A percentile compares a stretch with the other conserved stretches of the same genome.
Evolutionary conservation across 139 green algal genomes (phyloP).

Genomic region (Coelastrella sp.): DNA sequence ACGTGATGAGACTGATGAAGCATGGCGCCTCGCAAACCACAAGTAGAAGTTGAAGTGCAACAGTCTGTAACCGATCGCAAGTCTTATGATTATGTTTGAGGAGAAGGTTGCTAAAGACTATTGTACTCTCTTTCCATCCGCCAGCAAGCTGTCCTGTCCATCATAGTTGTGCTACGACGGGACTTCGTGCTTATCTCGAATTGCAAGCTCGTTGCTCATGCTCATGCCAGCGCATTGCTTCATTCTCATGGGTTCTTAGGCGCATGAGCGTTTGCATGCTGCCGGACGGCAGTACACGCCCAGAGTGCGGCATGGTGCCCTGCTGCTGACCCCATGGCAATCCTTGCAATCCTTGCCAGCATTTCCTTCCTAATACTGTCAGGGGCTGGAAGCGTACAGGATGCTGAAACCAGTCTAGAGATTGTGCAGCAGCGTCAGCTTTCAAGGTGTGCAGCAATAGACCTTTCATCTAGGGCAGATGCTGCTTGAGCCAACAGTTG

Average conservation of each 20-base stretch:
- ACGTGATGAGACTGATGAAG: too few relatives aligned
- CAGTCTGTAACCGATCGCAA: too few relatives aligned
- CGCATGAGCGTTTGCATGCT: too few relatives aligned
- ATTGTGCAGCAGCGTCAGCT: neutral
- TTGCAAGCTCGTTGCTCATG: too few relatives aligned
- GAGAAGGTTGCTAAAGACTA: neutral
- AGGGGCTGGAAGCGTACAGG: neutral
- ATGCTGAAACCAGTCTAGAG: neutral
- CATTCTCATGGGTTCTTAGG: too few relatives aligned
- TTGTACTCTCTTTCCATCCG: neutral
- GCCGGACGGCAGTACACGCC: too few relatives aligned
- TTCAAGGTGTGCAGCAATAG: neutral
- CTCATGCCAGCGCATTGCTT: neutral
- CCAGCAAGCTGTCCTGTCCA: neutral
- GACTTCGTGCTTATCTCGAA: too few relatives aligned
- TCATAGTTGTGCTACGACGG: too few relatives aligned
- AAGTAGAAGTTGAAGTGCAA: too few relatives aligned
- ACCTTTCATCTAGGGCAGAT: neutral
- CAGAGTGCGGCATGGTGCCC: neutral
- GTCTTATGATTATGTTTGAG: too few relatives aligned
- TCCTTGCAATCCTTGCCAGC: neutral
- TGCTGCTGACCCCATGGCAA: neutral
- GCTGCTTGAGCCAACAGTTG: too few relatives aligned
- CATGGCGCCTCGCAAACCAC: too few relatives aligned
- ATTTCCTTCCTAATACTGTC: neutral